Base-by-base conservation (phyloP, 306 rosid species). In the Prunus mira region DNA sequence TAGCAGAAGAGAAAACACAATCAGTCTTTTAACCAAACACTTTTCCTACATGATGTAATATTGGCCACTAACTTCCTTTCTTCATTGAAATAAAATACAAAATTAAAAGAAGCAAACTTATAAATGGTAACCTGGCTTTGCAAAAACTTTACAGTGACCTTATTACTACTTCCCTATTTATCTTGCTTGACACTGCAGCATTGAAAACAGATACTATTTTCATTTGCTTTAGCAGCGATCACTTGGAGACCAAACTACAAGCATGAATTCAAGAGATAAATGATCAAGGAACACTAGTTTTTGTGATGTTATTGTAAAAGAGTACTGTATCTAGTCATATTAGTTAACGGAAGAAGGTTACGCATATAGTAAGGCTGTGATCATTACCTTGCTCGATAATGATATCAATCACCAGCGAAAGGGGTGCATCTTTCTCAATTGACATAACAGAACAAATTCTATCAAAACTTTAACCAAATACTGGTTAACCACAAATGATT, bases 331-430 rank as follows among this genome's bases (percentile, higher is more conserved):
- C 1, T 6, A 68, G 24, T 52, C 38, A 30, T 54, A 22, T 38
- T 63, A 24, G 6, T 54, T 11, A 13, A 71, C 3, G 58, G 46
- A 60, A 18, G 12, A 15, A 25, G 27, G 60, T 34, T 52, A 45
- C 17, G 1, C 13, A 55, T 9, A 55, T 24, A 55, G 61, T 8
- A 25, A 58, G 20, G 17, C 32, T 3, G 4, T 38, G 54, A 75
- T 81, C 5, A 14, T 55, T 79, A 93, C 94, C 97, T 91, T 91
- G 97, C 76, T 93, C 94, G 66, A 90, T 84, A 79, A 91, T 91
- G 74, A 91, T 88, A 78, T 87, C 90, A 81, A 91, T 83, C 82
- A 90, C 97, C 84, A 84, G 71, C 50, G 88, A 75, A 78, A 91
- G 93, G 38, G 93, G 96, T 17, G 87, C 62, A 38, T 51, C 85